Percentiles rank a stretch among this genome's conserved stretches.
Conservation (phyloP, 2,329 filamentous ascomycete species). For the Colletotrichum orbiculare region DNA sequence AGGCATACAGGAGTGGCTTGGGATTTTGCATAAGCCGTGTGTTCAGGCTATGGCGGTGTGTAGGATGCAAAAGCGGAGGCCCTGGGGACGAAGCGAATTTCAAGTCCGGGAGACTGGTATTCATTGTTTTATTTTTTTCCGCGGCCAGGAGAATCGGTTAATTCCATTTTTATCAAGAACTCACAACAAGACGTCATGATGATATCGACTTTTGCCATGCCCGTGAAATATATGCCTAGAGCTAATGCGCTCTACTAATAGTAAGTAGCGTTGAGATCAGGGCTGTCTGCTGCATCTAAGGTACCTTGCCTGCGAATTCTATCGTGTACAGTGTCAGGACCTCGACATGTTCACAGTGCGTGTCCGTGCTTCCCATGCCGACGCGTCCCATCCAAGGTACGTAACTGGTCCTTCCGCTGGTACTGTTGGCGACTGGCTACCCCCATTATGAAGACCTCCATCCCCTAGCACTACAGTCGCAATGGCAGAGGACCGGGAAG, state of each 20-base stretch:
- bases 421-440: constrained; percentile 19
- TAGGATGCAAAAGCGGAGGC: constrained; percentile 25
- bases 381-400: constrained; percentile 13
- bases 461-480: constrained; percentile 13
- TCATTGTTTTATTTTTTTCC: constrained; percentile 33
- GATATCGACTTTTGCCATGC: too few relatives aligned
- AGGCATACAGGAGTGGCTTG: constrained; percentile 11
- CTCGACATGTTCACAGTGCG: background rate
- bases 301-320: background rate
- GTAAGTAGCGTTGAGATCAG: too few relatives aligned
- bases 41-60: constrained; percentile 28
- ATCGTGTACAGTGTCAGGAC: background rate
- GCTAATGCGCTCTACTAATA: too few relatives aligned
- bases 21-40: constrained; percentile 13
- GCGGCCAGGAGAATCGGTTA: constrained; percentile 29
- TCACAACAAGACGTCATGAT: background rate
- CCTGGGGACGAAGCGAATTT: constrained; percentile 18
- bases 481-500: background rate
- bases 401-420: too few relatives aligned
- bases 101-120: constrained; percentile 29
- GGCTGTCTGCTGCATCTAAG: background rate
- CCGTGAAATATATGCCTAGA: constrained; percentile 2
- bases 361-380: constrained; percentile 15
- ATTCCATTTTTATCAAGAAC: constrained; percentile 23
- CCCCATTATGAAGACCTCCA: background rate